Evolutionary conservation across 2,329 filamentous ascomycete species (phyloP), one percentile per base, ranked within the genome.

Genomic region (Claviceps cyperi): DNA sequence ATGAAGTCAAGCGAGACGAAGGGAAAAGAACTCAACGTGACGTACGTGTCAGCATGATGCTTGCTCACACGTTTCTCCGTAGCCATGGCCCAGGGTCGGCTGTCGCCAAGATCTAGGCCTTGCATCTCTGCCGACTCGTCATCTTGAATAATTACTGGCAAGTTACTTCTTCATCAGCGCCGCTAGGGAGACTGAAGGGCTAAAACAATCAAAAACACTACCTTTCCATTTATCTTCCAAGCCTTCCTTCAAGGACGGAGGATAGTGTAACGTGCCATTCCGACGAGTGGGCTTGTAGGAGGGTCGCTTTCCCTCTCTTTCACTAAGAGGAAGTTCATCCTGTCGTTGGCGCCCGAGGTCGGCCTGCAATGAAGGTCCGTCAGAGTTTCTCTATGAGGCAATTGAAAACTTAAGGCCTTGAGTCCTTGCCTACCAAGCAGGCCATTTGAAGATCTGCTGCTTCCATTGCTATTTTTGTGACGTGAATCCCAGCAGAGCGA

Each of bases 111-210:
- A 7, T 49, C 43, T 0, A 60, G 53, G 15, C 59, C 59, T 35
- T 58, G 39, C 45, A 59, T 54, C 43, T 58, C 53, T 13, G 52
- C 49, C 2, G 58, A 52, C 22, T 60, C 59, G 19, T 56, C 55
- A 19, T 60, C 59, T 3, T 52, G 21, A 13, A 60, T 54, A 15
- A 50, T 24, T 2, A 52, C 59, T 60, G 38, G 22, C 3, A 14
- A 32, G 2, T 19, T 14, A 3, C 43, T 55, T 21, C 43, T 55
- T 21, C 54, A 47, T 14, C 15, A 35, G 21, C 2, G 2, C 11
- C 5, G 11, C 21, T 14, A 5, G 11, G 32, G 22, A 3, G 4
- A 9, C 8, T 6, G 6, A 44, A 19, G 6, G 24, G 17, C 5
- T 11, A 13, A 36, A 7, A n/a, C 14, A 4, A 2, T 14, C 6